phyloP scores from a whole-genome alignment of 768 basidiomycete genomes.

The Cubamyces lactineus region DNA sequence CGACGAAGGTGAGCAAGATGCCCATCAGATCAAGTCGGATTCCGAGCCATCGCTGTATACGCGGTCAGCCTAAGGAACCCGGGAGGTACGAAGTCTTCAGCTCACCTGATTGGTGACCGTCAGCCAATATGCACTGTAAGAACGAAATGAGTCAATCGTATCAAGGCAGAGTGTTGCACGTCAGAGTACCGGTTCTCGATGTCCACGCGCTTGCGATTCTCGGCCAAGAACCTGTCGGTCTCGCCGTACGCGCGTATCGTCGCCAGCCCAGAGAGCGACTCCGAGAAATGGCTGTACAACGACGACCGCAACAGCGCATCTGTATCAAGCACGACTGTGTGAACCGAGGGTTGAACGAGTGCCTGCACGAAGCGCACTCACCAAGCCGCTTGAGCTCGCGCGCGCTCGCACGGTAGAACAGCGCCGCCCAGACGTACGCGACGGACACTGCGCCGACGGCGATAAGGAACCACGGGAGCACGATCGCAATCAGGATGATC shows the following conservation, averaged over 20 bases:
- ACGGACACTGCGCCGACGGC: constrained; percentile 62
- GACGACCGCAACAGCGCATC: constrained; percentile 87
- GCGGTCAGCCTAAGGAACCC: constrained; percentile 48
- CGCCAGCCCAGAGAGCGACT: constrained; percentile 82
- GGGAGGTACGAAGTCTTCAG: constrained; percentile 34
- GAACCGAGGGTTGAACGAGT: no score
- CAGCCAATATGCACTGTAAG: constrained; percentile 79
- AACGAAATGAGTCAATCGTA: background rate
- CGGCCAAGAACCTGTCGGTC: constrained; percentile 67
- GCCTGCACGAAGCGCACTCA: constrained; percentile 2
- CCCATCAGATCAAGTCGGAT: constrained; percentile 90
- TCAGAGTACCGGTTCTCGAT: constrained; percentile 72
- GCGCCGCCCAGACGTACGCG: constrained; percentile 70
- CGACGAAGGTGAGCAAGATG: constrained; percentile 67
- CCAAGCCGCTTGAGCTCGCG: constrained; percentile 71
- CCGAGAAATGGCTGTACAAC: constrained; percentile 91
- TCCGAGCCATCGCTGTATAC: constrained; percentile 81
- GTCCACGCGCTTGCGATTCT: constrained; percentile 78
- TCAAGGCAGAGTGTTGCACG: background rate
- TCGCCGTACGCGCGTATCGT: constrained; percentile 92
- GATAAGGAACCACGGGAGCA: constrained; percentile 86
- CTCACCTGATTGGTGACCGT: constrained; percentile 78
- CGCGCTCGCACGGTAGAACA: constrained; percentile 85
- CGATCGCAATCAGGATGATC: constrained; percentile 74
- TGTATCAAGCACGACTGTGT: constrained; percentile 29